Base-by-base conservation (phyloP, 2,329 filamentous ascomycete genomes). In the Niveomyces coronatus region DNA sequence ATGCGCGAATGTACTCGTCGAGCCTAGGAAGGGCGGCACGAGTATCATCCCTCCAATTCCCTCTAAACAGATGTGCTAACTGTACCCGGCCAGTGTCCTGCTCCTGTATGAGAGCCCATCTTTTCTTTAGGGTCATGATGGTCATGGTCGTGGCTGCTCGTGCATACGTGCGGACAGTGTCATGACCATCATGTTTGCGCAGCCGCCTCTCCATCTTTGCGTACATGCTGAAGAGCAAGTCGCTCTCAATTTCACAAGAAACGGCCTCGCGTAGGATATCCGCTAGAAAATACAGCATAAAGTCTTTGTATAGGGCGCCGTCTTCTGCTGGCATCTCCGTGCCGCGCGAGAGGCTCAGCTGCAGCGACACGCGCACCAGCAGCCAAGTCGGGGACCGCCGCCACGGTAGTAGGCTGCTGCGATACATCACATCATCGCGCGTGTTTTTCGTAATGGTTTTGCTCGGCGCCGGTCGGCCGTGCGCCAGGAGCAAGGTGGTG, bases 81-180 rank as follows among this genome's bases (percentile, higher is more conserved):
- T 31, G 16, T 7, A 31, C 13, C 18, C 30, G 16, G 16, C 7
- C 20, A 11, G 18, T 17, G 30, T 31, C 30, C 20, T 17, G 30
- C 30, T 19, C 20, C 30, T 31, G 30, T 11, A 31, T 16, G 18
- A 19, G 30, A 20, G 18, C 15, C 30, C 30, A 31, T n/a, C 30
- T 16, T 31, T 31, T 18, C 30, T n/a, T 18, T 13, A 31, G 30
- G 30, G 20, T 19, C 18, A 16, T n/a, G 15, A 31, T 16, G 9
- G 30, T 17, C 7, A 19, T 17, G 18, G 16, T 16, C 30, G 20
- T 31, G 9, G 30, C 30, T 19, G 9, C 30, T 19, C 20, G 9
- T 31, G 30, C 30, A 31, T 31, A 31, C 17, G 30, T 19, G 10
- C 30, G 30, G 30, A 18, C 30, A n/a, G n/a, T n/a, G n/a, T n/a